A percentile compares a stretch with the other conserved stretches of the same genome.
These are phyloP conservation scores for Cladosporium sp. DNA, from an alignment of 2,329 filamentous ascomycete genomes.

Conservation along the genomic window DNA sequence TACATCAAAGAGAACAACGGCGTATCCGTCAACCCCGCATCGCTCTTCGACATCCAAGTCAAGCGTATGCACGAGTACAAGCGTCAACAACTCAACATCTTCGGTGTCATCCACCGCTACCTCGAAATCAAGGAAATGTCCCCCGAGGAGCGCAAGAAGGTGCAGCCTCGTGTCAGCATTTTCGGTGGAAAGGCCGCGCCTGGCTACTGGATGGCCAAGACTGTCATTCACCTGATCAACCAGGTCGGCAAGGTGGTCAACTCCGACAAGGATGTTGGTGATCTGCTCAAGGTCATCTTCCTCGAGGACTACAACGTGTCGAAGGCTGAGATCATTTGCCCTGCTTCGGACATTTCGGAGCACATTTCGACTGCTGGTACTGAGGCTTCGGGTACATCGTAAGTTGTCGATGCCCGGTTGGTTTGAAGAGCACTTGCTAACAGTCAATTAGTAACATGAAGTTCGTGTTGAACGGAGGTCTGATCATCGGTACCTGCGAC, in stretches of 20 bases:
- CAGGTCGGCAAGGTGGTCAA: conserved; percentile 88
- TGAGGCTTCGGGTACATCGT: conserved; percentile 78
- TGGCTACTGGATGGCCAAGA: conserved; percentile 99
- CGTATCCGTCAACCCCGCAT: conserved; percentile 79
- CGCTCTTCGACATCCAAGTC: conserved; percentile 95
- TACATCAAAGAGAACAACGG: conserved; percentile 83
- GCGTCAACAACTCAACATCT: conserved; percentile 98
- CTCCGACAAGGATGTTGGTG: conserved; percentile 86
- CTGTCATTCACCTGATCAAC: conserved; percentile 89
- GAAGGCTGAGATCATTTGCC: conserved; percentile 95
- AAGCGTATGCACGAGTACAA: conserved; percentile 99
- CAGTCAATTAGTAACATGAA: conserved; percentile 79
- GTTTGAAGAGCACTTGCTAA: conserved; percentile 2
- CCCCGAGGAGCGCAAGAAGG: conserved; percentile 80
- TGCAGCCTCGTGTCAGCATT: conserved; percentile 84
- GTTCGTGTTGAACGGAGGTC: conserved; percentile 93
- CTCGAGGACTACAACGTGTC: conserved; percentile 98
- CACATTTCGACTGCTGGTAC: conserved; percentile 98
- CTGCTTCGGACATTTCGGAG: conserved; percentile 94
- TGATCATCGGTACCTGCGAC: conserved; percentile 97
- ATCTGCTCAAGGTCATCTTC: conserved; percentile 95
- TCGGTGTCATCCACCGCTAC: conserved; percentile 94
- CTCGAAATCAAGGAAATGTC: conserved; percentile 83
- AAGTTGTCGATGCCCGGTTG: background rate
- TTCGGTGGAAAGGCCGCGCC: conserved; percentile 98